Conservation (phyloP, 192 early-diverging fungal genomes). For the Backusella westeae region DNA sequence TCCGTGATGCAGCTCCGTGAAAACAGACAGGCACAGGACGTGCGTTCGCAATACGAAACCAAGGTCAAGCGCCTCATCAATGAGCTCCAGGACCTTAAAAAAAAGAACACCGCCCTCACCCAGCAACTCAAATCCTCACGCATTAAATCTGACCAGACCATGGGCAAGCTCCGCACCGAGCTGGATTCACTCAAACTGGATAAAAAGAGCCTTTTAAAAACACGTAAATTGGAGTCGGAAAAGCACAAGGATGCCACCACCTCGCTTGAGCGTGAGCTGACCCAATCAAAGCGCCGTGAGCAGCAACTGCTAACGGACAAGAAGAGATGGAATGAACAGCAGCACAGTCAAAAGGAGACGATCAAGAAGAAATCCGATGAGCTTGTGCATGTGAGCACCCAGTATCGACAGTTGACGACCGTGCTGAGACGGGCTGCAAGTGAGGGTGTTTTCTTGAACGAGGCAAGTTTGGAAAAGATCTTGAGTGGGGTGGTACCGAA, state of each 20-base stretch:
- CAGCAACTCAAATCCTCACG: conserved; percentile 38
- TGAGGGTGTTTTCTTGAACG: conserved; percentile 17
- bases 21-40: conserved; percentile 24
- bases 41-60: conserved; percentile 48
- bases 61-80: conserved; percentile 52
- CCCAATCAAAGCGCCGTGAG: conserved; percentile 48
- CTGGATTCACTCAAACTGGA: conserved; percentile 71
- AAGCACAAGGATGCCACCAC: conserved; percentile 50
- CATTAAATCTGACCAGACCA: conserved; percentile 52
- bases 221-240: conserved; percentile 60
- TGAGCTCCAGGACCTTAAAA: conserved; percentile 47
- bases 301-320: conserved; percentile 34
- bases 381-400: conserved; percentile 3
- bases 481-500: neutral
- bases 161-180: conserved; percentile 53
- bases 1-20: conserved; percentile 1
- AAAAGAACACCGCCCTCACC: conserved; percentile 46
- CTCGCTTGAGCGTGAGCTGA: conserved; percentile 47
- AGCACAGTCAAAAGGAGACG: conserved; percentile 43
- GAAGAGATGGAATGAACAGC: conserved; percentile 43
- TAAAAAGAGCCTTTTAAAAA: conserved; percentile 66
- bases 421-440: neutral
- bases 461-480: conserved; percentile 10
- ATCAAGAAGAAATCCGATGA: conserved; percentile 56
- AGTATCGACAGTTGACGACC: neutral